phyloP scores from a whole-genome alignment of 2,329 filamentous ascomycete species.

The Clonostachys rhizophaga region DNA sequence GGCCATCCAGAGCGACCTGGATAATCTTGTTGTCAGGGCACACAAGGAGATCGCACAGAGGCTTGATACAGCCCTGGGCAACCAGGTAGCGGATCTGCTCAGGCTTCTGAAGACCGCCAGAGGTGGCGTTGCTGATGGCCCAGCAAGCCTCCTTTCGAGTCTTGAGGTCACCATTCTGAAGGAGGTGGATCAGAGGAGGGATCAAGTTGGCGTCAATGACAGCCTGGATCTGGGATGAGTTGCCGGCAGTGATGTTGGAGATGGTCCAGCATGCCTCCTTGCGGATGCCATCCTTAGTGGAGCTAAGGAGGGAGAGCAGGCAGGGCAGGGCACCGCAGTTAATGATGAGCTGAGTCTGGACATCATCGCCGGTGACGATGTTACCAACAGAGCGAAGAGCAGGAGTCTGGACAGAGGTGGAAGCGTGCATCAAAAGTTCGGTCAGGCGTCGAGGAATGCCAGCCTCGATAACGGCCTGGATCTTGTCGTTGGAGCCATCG shows the following conservation, averaged over 20 bases:
- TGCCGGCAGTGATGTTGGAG: slow-evolving; percentile 97
- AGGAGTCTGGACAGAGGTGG: slow-evolving; percentile 96
- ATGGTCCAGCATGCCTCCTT: slow-evolving; percentile 99
- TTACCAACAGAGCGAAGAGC: slow-evolving; percentile 96
- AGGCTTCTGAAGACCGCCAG: slow-evolving; percentile 95
- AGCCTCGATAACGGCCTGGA: slow-evolving; percentile 97
- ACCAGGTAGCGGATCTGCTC: slow-evolving; percentile 98
- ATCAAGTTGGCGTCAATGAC: slow-evolving; percentile 98
- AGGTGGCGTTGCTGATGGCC: slow-evolving; percentile 98
- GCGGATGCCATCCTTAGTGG: slow-evolving; percentile 96
- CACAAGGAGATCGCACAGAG: slow-evolving; percentile 86
- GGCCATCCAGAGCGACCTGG: slow-evolving; percentile 92
- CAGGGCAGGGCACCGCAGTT: slow-evolving; percentile 93
- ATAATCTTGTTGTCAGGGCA: slow-evolving; percentile 99
- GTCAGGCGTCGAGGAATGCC: slow-evolving; percentile 95
- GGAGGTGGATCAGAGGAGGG: slow-evolving; percentile 88
- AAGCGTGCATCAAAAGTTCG: slow-evolving; percentile 96
- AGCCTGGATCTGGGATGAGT: slow-evolving; percentile 94
- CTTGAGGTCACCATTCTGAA: slow-evolving; percentile 97
- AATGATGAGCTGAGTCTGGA: slow-evolving; percentile 99
- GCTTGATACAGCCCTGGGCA: slow-evolving; percentile 91
- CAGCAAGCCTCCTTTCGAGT: slow-evolving; percentile 99
- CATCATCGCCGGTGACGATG: slow-evolving; percentile 97
- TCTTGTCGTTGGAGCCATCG: slow-evolving; percentile 98
- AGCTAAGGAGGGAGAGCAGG: slow-evolving; percentile 89